These are phyloP conservation scores for Penicillium manginii DNA, from an alignment of 495 filamentous ascomycete species.

Conservation along the genomic window DNA sequence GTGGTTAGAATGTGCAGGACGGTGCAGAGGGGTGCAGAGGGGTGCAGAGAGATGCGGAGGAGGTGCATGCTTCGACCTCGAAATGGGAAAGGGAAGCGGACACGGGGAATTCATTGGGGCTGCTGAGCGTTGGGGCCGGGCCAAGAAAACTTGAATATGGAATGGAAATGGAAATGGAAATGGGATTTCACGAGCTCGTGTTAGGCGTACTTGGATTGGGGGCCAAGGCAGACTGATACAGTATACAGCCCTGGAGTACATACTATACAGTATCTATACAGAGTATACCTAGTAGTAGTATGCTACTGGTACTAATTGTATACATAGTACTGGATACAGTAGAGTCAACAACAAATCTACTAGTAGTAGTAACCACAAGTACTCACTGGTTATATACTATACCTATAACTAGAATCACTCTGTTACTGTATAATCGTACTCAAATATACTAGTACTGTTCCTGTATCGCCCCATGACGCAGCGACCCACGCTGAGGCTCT, in stretches of 20 bases:
- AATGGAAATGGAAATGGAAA: not conserved
- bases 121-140: not conserved
- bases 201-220: not conserved
- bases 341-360: too few relatives aligned
- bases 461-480: slow-evolving; percentile 5
- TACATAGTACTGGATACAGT: too few relatives aligned
- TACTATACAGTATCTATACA: too few relatives aligned
- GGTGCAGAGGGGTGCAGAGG: not conserved
- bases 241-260: not conserved
- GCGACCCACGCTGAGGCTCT: slow-evolving; percentile 12
- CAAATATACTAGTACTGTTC: not conserved
- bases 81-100: not conserved
- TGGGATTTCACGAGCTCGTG: not conserved
- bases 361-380: too few relatives aligned
- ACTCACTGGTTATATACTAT: too few relatives aligned
- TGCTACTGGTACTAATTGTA: too few relatives aligned
- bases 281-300: too few relatives aligned
- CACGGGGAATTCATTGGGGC: not conserved
- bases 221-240: not conserved
- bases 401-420: too few relatives aligned
- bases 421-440: not conserved
- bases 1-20: not conserved
- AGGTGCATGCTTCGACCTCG: too few relatives aligned
- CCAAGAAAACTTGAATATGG: not conserved
- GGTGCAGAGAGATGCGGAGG: not conserved